Evolutionary conservation across 257 asterid genomes (phyloP).

Genomic region (Nicotiana tabacum): DNA sequence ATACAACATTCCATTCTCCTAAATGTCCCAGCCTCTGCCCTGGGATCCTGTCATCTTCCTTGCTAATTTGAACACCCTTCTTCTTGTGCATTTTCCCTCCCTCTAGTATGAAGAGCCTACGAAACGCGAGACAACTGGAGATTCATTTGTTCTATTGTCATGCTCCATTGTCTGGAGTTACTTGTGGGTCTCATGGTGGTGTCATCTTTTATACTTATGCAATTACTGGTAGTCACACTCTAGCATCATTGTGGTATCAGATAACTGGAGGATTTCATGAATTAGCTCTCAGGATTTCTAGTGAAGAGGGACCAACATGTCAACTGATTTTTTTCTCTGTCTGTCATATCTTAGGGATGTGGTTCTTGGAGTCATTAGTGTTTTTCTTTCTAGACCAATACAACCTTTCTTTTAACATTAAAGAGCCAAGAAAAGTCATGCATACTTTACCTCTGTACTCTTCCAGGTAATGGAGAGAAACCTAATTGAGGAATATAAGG

Average conservation of each 20-base stretch:
- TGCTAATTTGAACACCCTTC: neutral
- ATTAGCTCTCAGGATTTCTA: neutral
- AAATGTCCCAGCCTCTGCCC: neutral
- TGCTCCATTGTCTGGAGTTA: neutral
- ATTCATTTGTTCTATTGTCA: constrained; percentile 2
- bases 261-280: constrained; percentile 1
- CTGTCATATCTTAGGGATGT: neutral
- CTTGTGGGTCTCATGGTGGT: neutral
- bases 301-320: neutral
- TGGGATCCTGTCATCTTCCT: neutral
- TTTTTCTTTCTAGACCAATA: neutral
- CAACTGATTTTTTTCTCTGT: neutral
- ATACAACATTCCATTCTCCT: neutral
- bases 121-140: neutral
- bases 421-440: neutral
- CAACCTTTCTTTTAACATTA: neutral
- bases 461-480: neutral
- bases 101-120: neutral
- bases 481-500: neutral
- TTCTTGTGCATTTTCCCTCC: neutral
- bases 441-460: constrained; percentile 2
- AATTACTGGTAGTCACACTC: neutral
- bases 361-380: neutral
- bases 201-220: neutral
- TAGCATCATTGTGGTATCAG: constrained; percentile 2